Evolutionary conservation across 352 stramenopile genomes (phyloP), one percentile per base, ranked within the genome.

Genomic region (Phytophthora cryptogea): DNA sequence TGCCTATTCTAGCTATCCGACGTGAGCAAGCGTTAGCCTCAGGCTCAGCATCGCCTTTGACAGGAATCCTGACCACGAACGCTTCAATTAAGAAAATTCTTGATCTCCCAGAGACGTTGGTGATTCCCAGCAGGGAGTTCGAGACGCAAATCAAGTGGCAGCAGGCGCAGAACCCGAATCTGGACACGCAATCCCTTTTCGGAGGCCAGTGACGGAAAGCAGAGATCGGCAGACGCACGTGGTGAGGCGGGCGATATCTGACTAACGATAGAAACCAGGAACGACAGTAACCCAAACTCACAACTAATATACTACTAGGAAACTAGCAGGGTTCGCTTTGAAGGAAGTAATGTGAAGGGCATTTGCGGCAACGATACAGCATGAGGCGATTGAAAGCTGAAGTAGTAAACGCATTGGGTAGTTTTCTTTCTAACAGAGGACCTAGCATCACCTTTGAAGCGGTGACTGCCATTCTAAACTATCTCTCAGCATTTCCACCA

Each of bases 31-130:
- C 73, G 1, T 53, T 72, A 14, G 70, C 67, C 14, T 63, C 68
- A 3, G 60, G 57, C 4, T 77, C 73, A 0, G 41, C 62, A 2
- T 86, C 76, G 2, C 72, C 74, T 11, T 35, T 84, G 11, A 53
- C 63, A 54, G 49, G 54, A 33, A 64, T 56, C 28, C 61, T 71
- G 42, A 53, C 48, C 54, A 66, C 23, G 17, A 71, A 50, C 43
- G 73, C 54, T 16, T 76, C 67, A 10, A 39, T 43, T 6, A 90
- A 87, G 36, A 70, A 73, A 32, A 88, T 93, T 41, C 63, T 84
- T 27, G 78, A 93, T 33, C 39, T 93, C 2, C 81, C 83, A 0
- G 80, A 89, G 59, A 80, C 83, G 51, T 60, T 90, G 11, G 73
- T 90, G 50, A 70, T 92, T 11, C 66, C 74, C n/a, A 63, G 58